phyloP scores from a whole-genome alignment of 2,329 filamentous ascomycete species.

The Ophiocordyceps australis region DNA sequence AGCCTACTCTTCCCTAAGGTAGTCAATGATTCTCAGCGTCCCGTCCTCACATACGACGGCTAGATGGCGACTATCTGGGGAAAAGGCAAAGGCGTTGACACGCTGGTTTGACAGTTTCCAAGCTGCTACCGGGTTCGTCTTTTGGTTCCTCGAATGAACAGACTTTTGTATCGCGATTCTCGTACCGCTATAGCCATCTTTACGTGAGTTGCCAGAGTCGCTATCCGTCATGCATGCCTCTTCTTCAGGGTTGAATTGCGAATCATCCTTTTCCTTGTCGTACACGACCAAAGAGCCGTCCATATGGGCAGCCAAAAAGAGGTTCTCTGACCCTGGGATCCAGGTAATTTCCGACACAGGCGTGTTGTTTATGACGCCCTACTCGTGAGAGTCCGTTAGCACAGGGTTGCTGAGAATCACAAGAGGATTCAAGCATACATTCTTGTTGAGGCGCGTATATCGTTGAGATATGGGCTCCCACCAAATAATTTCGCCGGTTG shows the following conservation, averaged over 20 bases:
- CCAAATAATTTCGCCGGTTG: constrained; percentile 94
- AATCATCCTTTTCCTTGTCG: constrained; percentile 93
- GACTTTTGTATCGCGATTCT: constrained; percentile 69
- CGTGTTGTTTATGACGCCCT: constrained; percentile 75
- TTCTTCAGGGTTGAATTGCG: constrained; percentile 56
- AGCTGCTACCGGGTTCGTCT: constrained; percentile 74
- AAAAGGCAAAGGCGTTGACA: constrained; percentile 84
- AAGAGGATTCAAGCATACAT: constrained; percentile 47
- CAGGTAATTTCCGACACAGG: constrained; percentile 78
- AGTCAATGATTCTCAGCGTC: constrained; percentile 77
- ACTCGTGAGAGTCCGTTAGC: constrained; percentile 2
- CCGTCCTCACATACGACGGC: constrained; percentile 88
- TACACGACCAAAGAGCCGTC: constrained; percentile 87
- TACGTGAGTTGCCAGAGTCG: constrained; percentile 16
- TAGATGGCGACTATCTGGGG: constrained; percentile 70
- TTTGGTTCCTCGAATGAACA: constrained; percentile 85
- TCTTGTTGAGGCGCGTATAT: constrained; percentile 92
- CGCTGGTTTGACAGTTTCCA: constrained; percentile 89
- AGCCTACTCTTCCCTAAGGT: constrained; percentile 74
- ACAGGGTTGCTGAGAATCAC: no score
- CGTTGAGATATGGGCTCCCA: constrained; percentile 94
- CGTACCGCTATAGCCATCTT: constrained; percentile 15
- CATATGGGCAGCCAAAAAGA: constrained; percentile 83
- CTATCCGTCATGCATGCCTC: constrained; percentile 45
- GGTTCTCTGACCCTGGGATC: constrained; percentile 84